Evolutionary conservation across 306 rosid species (phyloP).

Genomic region (Neltuma alba): DNA sequence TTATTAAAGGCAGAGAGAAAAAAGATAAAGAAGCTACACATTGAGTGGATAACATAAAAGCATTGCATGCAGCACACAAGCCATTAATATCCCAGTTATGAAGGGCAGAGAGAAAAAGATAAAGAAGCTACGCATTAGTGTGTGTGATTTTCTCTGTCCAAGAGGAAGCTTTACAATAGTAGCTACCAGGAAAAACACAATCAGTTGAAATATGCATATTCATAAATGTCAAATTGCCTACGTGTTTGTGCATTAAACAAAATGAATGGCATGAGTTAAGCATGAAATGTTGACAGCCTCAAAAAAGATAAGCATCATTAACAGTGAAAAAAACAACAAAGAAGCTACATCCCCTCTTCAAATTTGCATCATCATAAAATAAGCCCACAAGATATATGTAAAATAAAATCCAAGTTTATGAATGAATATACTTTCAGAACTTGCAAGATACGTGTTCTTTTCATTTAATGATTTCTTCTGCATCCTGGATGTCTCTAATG

Average conservation of each 20-base stretch:
- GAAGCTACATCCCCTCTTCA: background rate
- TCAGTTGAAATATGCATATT: background rate
- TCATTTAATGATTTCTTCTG: background rate
- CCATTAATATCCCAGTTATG: background rate
- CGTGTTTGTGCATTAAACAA: background rate
- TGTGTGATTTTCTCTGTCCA: background rate
- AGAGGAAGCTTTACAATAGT: background rate
- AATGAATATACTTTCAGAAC: background rate
- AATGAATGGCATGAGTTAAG: too few relatives aligned
- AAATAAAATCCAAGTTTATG: background rate
- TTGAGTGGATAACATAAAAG: too few relatives aligned
- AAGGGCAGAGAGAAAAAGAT: background rate
- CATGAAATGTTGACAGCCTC: too few relatives aligned
- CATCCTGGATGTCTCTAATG: background rate
- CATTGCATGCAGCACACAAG: background rate
- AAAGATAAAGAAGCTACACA: too few relatives aligned
- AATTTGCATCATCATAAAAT: background rate
- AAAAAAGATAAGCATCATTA: slow-evolving; percentile 8
- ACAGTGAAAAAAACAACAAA: background rate
- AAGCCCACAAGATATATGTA: background rate
- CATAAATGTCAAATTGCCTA: background rate
- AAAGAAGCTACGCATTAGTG: background rate
- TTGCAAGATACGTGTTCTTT: background rate
- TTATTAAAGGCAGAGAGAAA: too few relatives aligned
- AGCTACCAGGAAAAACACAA: background rate